These are phyloP conservation scores for Actinomortierella ambigua DNA, from an alignment of 371 early-diverging fungal genomes.

Conservation along the genomic window DNA sequence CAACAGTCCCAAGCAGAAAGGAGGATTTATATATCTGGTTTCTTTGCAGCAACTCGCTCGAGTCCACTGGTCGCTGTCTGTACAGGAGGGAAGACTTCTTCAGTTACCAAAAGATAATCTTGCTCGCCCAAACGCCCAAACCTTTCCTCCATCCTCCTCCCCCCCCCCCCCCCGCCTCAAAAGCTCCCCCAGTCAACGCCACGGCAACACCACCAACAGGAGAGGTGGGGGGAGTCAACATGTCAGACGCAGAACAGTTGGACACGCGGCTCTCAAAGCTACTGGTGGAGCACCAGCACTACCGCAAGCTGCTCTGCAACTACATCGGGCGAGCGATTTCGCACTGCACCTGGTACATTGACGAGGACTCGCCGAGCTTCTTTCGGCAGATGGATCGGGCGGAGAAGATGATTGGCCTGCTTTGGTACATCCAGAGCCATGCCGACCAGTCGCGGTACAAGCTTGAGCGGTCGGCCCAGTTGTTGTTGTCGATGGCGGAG, in stretches of 20 bases:
- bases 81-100: too few species aligned
- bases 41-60: too few species aligned
- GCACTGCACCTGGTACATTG: constrained; percentile 27
- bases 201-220: too few species aligned
- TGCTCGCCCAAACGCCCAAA: too few species aligned
- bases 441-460: constrained; percentile 26
- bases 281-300: constrained; percentile 33
- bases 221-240: too few species aligned
- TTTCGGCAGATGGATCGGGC: constrained; percentile 24
- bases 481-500: constrained; percentile 26
- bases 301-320: constrained; percentile 20
- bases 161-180: too few species aligned
- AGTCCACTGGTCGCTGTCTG: too few species aligned
- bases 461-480: constrained; percentile 37
- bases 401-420: constrained; percentile 20
- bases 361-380: constrained; percentile 33
- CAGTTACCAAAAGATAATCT: too few species aligned
- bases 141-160: too few species aligned
- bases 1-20: too few species aligned
- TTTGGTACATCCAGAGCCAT: constrained; percentile 20
- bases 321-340: constrained; percentile 26
- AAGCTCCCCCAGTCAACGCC: too few species aligned
- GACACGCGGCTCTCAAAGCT: constrained; percentile 25
- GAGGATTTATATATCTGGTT: too few species aligned
- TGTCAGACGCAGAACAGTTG: constrained; percentile 44